Base-by-base conservation (phyloP, 805 yeast species). In the Candida broadrunensis region DNA sequence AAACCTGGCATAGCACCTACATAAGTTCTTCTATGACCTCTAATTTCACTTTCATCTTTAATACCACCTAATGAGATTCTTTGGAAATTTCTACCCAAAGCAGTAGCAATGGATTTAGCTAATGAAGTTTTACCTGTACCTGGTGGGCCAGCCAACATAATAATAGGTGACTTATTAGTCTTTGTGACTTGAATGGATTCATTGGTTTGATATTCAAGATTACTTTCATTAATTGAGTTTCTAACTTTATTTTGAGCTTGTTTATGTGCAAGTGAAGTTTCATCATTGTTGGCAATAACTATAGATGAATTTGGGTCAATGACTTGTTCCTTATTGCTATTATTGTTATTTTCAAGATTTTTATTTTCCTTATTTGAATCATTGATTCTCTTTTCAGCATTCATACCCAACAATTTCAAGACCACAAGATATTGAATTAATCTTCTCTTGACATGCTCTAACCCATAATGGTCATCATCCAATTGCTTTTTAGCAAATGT, bases 1-100 rank as follows among this genome's bases (percentile, higher is more conserved):
- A 85, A 67, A 7, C 97, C 97, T 0, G 96, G 95, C 86, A 87
- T 83, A 1, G 96, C 88, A 5, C 96, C 96, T 29, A 88, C 90
- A 58, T 88, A 88, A 0, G 96, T 88, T 54, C 96, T 74, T 59
- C 96, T 72, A 60, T 88, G 97, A 2, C 96, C 97, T 46, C 95
- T 74, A 41, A 88, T 83, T 51, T 88, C 96, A 3, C 93, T 85
- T 61, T 88, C 95, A 55, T 88, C 95, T 47, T 85, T 81, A 33
- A 88, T 77, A 30, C 97, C 97, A 20, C 96, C 97, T 2, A 88
- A 73, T 2, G 95, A 85, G 14, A 88, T 73, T 32, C 95, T 71
- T 57, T 87, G 91, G 58, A 87, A 84, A 44, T 80, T 77, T 35
- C 95, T 73, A 0, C 85, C 83, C 42, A 88, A 63, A 4, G 91